These are phyloP conservation scores for Dimocarpus longan DNA, from an alignment of 345 rosid species.

Conservation along the genomic window DNA sequence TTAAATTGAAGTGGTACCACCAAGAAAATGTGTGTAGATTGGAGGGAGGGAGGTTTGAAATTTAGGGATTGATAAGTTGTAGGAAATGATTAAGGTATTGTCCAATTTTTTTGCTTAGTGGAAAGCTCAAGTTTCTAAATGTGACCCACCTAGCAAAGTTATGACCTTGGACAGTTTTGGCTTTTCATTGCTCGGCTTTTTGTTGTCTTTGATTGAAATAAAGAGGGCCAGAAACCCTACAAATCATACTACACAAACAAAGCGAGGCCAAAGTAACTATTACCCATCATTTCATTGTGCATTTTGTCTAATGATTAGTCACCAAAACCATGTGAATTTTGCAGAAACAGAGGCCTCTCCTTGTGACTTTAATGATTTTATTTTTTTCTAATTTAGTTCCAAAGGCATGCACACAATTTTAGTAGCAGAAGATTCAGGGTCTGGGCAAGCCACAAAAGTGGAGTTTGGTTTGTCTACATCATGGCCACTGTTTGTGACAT, in stretches of 20 bases:
- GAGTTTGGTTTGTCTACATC: constrained; percentile 13
- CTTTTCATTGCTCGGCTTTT: constrained; percentile 23
- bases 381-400: constrained; percentile 14
- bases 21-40: not conserved
- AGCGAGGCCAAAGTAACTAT: constrained; percentile 3
- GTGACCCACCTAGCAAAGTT: constrained; percentile 35
- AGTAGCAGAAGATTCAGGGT: constrained; percentile 22
- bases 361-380: constrained; percentile 20
- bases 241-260: not conserved
- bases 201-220: constrained; percentile 20
- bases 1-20: no score
- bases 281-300: constrained; percentile 19
- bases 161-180: constrained; percentile 25
- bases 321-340: constrained; percentile 35
- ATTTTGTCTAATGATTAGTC: constrained; percentile 46
- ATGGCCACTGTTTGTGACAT: constrained; percentile 29
- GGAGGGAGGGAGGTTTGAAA: constrained; percentile 3
- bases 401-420: constrained; percentile 32
- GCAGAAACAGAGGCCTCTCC: constrained; percentile 13
- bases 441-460: constrained; percentile 14
- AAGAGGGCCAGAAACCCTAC: constrained; percentile 1
- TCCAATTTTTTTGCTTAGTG: not conserved
- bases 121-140: constrained; percentile 13
- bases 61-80: not conserved
- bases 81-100: not conserved